Conservation (phyloP, 768 basidiomycete genomes). For the Fomitopsis pulvina region DNA sequence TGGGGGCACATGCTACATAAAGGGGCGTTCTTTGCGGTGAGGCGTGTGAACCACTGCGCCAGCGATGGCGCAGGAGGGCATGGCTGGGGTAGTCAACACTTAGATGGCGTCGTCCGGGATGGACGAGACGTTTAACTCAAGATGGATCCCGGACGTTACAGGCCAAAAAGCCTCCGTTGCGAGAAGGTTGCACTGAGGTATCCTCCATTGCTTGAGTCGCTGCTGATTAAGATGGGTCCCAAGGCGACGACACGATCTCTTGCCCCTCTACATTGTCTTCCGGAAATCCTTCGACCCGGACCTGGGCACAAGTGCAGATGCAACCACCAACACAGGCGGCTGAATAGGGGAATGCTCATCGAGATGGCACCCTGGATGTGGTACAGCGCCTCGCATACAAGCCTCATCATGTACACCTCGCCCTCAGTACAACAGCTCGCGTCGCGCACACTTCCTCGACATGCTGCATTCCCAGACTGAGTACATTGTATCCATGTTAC, state of each 20-base stretch:
- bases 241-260: slow-evolving; percentile 23
- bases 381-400: slow-evolving; percentile 28
- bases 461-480: slow-evolving; percentile 20
- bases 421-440: slow-evolving; percentile 17
- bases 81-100: slow-evolving; percentile 4
- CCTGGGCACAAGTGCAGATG: slow-evolving; percentile 12
- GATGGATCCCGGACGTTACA: slow-evolving; percentile 30
- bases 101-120: slow-evolving; percentile 1
- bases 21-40: slow-evolving; percentile 5
- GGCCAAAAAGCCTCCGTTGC: slow-evolving; percentile 29
- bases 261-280: slow-evolving; percentile 28
- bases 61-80: slow-evolving; percentile 1
- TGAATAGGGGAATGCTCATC: slow-evolving; percentile 29
- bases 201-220: not conserved
- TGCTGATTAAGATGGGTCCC: not conserved
- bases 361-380: slow-evolving; percentile 28
- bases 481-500: slow-evolving; percentile 11
- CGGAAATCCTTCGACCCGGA: slow-evolving; percentile 6
- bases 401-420: slow-evolving; percentile 28
- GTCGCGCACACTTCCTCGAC: slow-evolving; percentile 25
- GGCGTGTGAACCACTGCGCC: not conserved
- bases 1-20: slow-evolving; percentile 7
- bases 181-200: slow-evolving; percentile 8
- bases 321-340: slow-evolving; percentile 24
- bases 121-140: slow-evolving; percentile 8